phyloP scores from a whole-genome alignment of 768 basidiomycete species.

The Crepidotus variabilis region DNA sequence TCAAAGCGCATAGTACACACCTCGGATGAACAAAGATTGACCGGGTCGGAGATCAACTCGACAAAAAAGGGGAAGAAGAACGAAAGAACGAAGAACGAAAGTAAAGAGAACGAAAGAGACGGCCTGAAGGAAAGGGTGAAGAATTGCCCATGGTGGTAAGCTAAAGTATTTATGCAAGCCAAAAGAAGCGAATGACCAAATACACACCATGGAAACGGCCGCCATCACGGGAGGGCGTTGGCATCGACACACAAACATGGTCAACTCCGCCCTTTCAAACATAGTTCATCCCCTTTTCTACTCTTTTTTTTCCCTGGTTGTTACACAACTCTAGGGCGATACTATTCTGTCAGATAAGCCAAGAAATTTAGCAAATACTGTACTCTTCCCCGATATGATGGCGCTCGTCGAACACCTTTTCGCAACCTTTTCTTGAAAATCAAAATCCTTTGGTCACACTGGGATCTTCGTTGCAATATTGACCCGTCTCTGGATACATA shows the following conservation, averaged over 20 bases:
- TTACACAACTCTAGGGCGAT: neutral
- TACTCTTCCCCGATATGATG: neutral
- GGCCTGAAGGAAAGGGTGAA: slow-evolving; percentile 33
- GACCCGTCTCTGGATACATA: neutral
- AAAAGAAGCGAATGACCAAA: slow-evolving; percentile 3
- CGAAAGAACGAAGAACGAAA: slow-evolving; percentile 13
- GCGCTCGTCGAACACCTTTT: neutral
- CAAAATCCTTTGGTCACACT: neutral
- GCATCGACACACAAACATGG: neutral
- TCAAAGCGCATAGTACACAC: slow-evolving; percentile 25
- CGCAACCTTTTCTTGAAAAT: neutral
- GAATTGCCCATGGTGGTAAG: slow-evolving; percentile 7
- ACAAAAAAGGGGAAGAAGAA: slow-evolving; percentile 43
- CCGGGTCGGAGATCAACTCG: slow-evolving; percentile 67
- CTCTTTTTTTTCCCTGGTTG: neutral
- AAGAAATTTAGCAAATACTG: no score
- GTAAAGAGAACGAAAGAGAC: slow-evolving; percentile 26
- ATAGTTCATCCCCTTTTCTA: neutral
- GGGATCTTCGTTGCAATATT: neutral
- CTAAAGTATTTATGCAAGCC: neutral
- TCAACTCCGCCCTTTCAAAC: neutral
- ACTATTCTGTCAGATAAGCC: no score
- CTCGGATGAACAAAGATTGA: slow-evolving; percentile 51
- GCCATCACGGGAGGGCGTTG: neutral
- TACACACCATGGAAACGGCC: neutral